These are phyloP conservation scores for Agarophyton chilense DNA, from an alignment of 23 red algal species.

Conservation along the genomic window DNA sequence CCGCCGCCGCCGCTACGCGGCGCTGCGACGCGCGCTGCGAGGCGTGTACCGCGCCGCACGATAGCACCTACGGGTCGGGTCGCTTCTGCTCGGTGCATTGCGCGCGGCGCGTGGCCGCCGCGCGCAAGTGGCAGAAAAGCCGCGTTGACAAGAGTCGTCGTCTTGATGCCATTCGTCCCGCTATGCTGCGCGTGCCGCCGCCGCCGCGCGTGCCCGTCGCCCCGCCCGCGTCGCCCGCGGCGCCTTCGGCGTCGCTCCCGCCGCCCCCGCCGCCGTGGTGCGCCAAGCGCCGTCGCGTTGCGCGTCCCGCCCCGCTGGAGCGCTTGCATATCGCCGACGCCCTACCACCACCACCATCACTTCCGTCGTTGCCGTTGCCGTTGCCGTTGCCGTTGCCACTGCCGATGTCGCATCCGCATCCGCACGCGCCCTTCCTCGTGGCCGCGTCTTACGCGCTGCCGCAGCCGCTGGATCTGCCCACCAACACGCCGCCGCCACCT, in stretches of 20 bases:
- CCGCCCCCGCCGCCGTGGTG: not conserved
- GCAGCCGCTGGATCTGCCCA: not conserved
- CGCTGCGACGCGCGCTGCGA: slow-evolving; percentile 50
- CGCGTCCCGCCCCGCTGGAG: not conserved
- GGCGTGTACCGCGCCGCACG: slow-evolving; percentile 50
- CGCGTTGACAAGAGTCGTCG: slow-evolving; percentile 40
- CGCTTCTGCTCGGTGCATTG: slow-evolving; percentile 78
- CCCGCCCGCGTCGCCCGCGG: not conserved
- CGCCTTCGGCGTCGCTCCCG: not conserved
- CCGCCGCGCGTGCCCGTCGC: no score
- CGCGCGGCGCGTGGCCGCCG: slow-evolving; percentile 67
- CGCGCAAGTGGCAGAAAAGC: slow-evolving; percentile 69
- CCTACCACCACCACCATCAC: no score
- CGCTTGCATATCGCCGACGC: not conserved
- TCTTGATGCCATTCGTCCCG: slow-evolving; percentile 56
- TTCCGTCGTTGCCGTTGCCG: no score
- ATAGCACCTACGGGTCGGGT: slow-evolving; percentile 70
- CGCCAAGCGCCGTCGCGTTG: slow-evolving; percentile 18
- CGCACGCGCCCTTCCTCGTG: slow-evolving; percentile 11
- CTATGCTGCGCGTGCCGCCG: slow-evolving; percentile 37
- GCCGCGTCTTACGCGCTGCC: not conserved
- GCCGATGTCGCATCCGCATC: no score
- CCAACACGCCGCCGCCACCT: not conserved
- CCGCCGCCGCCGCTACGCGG: not conserved
- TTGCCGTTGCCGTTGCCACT: no score